Conservation (phyloP, 305 asterid genomes). For the Nicotiana rustica region DNA sequence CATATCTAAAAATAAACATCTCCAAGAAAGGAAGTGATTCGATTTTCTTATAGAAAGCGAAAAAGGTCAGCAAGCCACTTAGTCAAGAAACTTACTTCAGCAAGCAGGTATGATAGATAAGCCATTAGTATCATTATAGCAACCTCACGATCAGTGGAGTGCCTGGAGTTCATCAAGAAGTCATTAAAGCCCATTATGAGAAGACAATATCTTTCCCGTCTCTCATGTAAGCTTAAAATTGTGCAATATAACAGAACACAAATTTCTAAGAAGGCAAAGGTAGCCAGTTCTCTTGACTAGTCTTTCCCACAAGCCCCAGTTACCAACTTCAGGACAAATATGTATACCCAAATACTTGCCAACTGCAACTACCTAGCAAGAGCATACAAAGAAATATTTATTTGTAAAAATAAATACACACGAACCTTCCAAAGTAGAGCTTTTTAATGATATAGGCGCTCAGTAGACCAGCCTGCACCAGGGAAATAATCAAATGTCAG, state of each 20-base stretch:
- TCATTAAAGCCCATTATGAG: background rate
- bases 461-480: constrained; percentile 80
- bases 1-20: constrained; percentile 33
- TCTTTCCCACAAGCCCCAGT: constrained; percentile 10
- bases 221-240: constrained; percentile 4
- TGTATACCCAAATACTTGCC: background rate
- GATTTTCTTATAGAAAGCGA: constrained; percentile 2
- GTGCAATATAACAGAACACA: background rate
- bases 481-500: constrained; percentile 33
- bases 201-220: background rate
- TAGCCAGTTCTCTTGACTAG: background rate
- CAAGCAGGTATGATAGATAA: constrained; percentile 90
- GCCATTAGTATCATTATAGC: constrained; percentile 99
- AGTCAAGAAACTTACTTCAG: constrained; percentile 76
- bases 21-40: constrained; percentile 32
- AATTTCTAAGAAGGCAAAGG: background rate
- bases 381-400: background rate
- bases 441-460: constrained; percentile 92
- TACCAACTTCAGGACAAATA: background rate
- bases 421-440: constrained; percentile 94
- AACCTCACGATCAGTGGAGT: constrained; percentile 98
- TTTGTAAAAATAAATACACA: constrained; percentile 5
- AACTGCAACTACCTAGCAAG: background rate
- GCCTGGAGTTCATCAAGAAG: constrained; percentile 60
- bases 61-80: constrained; percentile 16